Evolutionary conservation across 2,329 filamentous ascomycete species (phyloP), one percentile per base, ranked within the genome.

Genomic region (Endothia cerciana): DNA sequence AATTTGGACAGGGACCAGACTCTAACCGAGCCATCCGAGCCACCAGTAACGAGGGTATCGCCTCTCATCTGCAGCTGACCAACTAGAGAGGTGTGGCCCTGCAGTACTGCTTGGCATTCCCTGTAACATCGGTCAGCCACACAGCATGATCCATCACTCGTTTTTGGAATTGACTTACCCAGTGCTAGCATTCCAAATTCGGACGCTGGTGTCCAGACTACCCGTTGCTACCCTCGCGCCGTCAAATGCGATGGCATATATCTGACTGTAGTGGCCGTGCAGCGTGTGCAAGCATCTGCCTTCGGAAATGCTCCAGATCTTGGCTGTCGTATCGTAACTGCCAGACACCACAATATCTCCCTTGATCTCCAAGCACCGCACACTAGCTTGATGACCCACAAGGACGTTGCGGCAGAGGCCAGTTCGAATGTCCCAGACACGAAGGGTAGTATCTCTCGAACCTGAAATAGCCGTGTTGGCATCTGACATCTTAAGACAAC

Each of bases 181-280:
- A 72, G 92, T 93, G 60, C 85, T 87, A 33, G 93, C 92, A 81
- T 99, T 93, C 95, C 95, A 99, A 69, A 99, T 96, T 70, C 95
- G 86, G 33, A 99, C 94, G 72, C 94, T 97, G 3, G 95, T 99
- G 78, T 99, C 95, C 68, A 99, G 82, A 77, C 94, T 97, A 61
- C 95, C 95, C 11, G 95, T 99, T 43, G 96, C 94, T 65, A 99
- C 94, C 69, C 94, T 87, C 71, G 90, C 89, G 47, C 95, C 95
- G 75, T 99, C 95, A 78, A 98, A 99, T 1, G 95, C 95, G 75
- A 99, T 97, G 25, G 95, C 95, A 76, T 99, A 99, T 66, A 99
- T 99, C 76, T 99, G 95, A 75, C 94, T 98, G 79, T 97, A 99
- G 78, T 99, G 95, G 0, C 95, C 95, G 55, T 91, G 89, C 47